phyloP scores from a whole-genome alignment of 2,329 filamentous ascomycete species.

The Fusarium gaditjirri region DNA sequence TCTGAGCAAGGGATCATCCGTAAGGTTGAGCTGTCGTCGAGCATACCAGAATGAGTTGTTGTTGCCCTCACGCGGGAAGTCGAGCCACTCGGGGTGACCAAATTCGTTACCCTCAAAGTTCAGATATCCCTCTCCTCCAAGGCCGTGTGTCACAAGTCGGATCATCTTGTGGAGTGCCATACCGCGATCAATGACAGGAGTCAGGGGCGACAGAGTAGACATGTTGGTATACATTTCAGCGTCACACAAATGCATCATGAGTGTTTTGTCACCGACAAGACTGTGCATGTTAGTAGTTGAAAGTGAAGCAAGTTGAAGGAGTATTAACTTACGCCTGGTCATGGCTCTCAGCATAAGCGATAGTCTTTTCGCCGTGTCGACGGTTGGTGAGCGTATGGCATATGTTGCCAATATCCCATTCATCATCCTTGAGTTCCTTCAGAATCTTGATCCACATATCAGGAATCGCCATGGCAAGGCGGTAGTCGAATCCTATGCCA shows the following conservation, averaged over 20 bases:
- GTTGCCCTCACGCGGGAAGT: slow-evolving; percentile 95
- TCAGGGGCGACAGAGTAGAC: slow-evolving; percentile 86
- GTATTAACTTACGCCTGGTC: slow-evolving; percentile 84
- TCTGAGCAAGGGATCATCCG: slow-evolving; percentile 84
- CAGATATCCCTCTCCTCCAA: slow-evolving; percentile 96
- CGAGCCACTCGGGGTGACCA: slow-evolving; percentile 97
- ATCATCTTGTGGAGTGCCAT: slow-evolving; percentile 98
- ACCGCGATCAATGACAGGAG: slow-evolving; percentile 87
- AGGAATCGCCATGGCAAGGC: slow-evolving; percentile 95
- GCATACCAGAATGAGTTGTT: slow-evolving; percentile 95
- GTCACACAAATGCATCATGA: slow-evolving; percentile 99
- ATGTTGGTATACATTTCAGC: slow-evolving; percentile 98
- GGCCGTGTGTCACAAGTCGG: slow-evolving; percentile 86
- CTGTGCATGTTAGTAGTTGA: slow-evolving; percentile 57
- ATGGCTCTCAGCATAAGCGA: slow-evolving; percentile 96
- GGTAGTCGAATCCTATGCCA: slow-evolving; percentile 96
- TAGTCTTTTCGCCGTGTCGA: slow-evolving; percentile 96
- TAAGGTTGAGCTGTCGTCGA: slow-evolving; percentile 90
- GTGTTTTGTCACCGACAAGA: slow-evolving; percentile 93
- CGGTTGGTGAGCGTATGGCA: slow-evolving; percentile 91
- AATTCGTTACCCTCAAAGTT: slow-evolving; percentile 99
- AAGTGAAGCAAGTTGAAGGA: slow-evolving; percentile 27
- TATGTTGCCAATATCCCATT: slow-evolving; percentile 91
- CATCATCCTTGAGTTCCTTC: slow-evolving; percentile 89
- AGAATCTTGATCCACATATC: slow-evolving; percentile 99